A percentile compares a stretch with the other conserved stretches of the same genome.
Conservation (phyloP, 1,139 yeast genomes). For the Debaryomyces fabryi region DNA sequence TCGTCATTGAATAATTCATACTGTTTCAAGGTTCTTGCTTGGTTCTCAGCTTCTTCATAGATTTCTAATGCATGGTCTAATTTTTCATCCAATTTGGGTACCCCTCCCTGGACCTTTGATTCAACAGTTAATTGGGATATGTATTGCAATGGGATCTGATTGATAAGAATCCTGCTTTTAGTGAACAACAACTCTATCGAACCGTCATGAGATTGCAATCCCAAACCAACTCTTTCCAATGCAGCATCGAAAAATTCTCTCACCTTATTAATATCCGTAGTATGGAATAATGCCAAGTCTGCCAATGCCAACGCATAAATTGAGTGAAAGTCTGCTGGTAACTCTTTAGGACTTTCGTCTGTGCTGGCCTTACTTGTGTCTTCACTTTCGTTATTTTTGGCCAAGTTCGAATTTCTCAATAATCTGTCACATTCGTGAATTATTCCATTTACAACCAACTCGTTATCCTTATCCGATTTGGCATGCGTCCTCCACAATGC, state of each 20-base stretch:
- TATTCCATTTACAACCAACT: conserved; percentile 74
- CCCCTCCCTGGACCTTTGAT: conserved; percentile 28
- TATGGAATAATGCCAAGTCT: conserved; percentile 63
- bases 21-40: conserved; percentile 29
- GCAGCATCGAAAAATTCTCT: conserved; percentile 68
- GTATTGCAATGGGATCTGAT: conserved; percentile 59
- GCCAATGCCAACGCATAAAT: conserved; percentile 74
- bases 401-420: conserved; percentile 48
- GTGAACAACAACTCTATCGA: conserved; percentile 53
- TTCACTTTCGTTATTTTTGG: conserved; percentile 23
- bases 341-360: background rate
- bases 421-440: conserved; percentile 90
- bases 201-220: conserved; percentile 53
- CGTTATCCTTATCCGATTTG: conserved; percentile 59
- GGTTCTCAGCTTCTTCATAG: conserved; percentile 49
- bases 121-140: conserved; percentile 51
- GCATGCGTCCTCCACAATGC: conserved; percentile 70
- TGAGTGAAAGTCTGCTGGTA: conserved; percentile 68
- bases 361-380: conserved; percentile 21
- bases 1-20: conserved; percentile 38
- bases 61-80: conserved; percentile 44
- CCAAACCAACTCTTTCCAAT: conserved; percentile 66
- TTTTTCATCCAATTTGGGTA: conserved; percentile 37
- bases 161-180: conserved; percentile 56
- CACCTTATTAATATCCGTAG: conserved; percentile 41